Evolutionary conservation across 164 flowering plant species (phyloP), one percentile per base, ranked within the genome.

Genomic region (Dillenia suffruticosa): DNA sequence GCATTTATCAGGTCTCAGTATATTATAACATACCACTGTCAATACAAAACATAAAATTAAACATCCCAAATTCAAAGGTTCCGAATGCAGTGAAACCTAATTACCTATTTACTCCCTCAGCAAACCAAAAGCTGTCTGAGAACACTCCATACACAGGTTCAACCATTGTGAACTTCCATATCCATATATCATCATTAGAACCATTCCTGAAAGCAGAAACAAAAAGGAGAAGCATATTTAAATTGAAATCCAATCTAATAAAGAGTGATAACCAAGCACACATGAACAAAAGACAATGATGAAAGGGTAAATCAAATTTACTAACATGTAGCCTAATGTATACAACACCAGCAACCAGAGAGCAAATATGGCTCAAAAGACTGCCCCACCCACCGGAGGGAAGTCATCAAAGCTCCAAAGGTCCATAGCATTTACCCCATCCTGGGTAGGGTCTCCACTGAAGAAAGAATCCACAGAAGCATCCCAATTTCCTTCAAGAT

Each of bases 361-460:
- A 56, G 9, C 43, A 43, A 43, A 4, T 26, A 62, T 61, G 48
- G 67, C 77, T 87, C 71, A 89, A 81, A 67, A 81, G 48, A 56
- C 84, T 49, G 80, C 79, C 10, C 77, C 92, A 19, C 45, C 58
- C 79, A 79, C 49, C 8, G 77, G 15, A 13, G 83, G 69, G 56
- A 86, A 68, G 62, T 89, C 90, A 63, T 86, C 97, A 26, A 92
- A 89, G 80, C 79, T 74, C 99, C 99, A 95, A 56, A 95, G 83
- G 61, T 87, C 84, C 77, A 84, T 57, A 12, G 76, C 46, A 62
- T 74, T 80, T 15, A 66, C 85, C 59, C 76, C 79, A 67, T 84
- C 89, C 79, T 84, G 95, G 63, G 79, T 57, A 16, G 78, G 55
- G 47, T 82, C 87, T 14, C 78, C 89, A 44, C 55, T 66, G n/a